phyloP scores from a whole-genome alignment of 2,329 filamentous ascomycete species.

The Verticillium alfalfae region DNA sequence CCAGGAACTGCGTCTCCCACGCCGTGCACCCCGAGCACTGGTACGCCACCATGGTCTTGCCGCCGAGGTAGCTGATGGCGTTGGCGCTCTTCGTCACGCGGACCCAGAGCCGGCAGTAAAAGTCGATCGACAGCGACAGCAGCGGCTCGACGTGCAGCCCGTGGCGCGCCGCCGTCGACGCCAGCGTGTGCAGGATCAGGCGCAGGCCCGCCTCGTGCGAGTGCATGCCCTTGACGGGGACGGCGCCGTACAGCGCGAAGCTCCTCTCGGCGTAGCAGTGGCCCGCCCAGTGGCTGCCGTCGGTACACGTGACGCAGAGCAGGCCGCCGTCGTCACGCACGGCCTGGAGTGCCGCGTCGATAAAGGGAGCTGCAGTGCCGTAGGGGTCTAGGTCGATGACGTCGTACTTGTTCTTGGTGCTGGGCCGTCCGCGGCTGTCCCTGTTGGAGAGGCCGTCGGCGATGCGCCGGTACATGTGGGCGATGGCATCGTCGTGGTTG shows the following conservation, averaged over 20 bases:
- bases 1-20: conserved; percentile 77
- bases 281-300: conserved; percentile 91
- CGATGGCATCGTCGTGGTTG: conserved; percentile 76
- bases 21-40: conserved; percentile 94
- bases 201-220: conserved; percentile 88
- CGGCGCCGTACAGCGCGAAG: conserved; percentile 86
- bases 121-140: conserved; percentile 91
- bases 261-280: conserved; percentile 92
- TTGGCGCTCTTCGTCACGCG: conserved; percentile 72
- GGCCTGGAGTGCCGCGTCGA: conserved; percentile 84
- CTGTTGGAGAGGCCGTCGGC: conserved; percentile 43
- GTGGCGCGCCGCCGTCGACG: conserved; percentile 75
- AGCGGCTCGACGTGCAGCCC: conserved; percentile 86
- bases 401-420: conserved; percentile 61
- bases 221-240: conserved; percentile 76
- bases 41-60: conserved; percentile 90
- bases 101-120: conserved; percentile 87
- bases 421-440: conserved; percentile 30
- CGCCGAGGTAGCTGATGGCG: conserved; percentile 83
- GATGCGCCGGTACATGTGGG: conserved; percentile 79
- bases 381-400: conserved; percentile 97
- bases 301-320: conserved; percentile 92
- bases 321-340: conserved; percentile 80
- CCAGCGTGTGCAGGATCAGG: conserved; percentile 77
- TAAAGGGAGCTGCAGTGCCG: conserved; percentile 85